Conservation (phyloP, 2,329 filamentous ascomycete genomes). For the Elsinoe ampelina region DNA sequence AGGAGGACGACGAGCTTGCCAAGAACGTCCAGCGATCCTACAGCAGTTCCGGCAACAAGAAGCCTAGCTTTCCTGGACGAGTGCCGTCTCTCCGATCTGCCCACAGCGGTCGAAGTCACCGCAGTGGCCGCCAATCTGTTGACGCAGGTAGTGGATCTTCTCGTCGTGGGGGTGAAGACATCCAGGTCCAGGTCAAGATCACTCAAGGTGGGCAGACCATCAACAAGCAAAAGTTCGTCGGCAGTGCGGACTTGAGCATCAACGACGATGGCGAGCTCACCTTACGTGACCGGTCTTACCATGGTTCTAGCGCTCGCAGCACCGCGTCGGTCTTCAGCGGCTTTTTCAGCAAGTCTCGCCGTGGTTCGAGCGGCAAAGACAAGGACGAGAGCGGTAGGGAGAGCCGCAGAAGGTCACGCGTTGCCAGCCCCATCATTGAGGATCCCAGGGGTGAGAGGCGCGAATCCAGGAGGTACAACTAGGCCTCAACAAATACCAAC, state of each 20-base stretch:
- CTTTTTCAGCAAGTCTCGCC: background rate
- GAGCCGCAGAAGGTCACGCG: constrained; percentile 4
- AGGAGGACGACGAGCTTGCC: constrained; percentile 3
- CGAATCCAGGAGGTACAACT: background rate
- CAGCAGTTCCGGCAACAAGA: background rate
- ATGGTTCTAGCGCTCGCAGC: background rate
- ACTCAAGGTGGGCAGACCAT: constrained; percentile 1
- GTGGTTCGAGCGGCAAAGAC: background rate
- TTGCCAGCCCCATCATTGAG: constrained; percentile 8
- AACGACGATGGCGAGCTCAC: background rate
- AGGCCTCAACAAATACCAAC: background rate
- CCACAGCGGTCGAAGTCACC: constrained; percentile 7
- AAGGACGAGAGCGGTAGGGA: background rate
- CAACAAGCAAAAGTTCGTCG: background rate
- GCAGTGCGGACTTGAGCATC: background rate
- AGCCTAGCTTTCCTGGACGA: background rate
- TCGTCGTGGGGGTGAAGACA: background rate
- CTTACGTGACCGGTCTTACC: background rate
- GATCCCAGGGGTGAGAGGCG: background rate
- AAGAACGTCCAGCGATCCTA: constrained; percentile 1
- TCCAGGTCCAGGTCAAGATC: constrained; percentile 6
- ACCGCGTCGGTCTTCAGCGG: constrained; percentile 3
- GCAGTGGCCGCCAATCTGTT: background rate
- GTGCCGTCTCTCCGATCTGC: background rate
- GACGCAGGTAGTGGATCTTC: background rate